Percentiles rank a stretch among this genome's conserved stretches.
phyloP scores from a whole-genome alignment of 352 stramenopile species.

The Globisporangium okanoganense region DNA sequence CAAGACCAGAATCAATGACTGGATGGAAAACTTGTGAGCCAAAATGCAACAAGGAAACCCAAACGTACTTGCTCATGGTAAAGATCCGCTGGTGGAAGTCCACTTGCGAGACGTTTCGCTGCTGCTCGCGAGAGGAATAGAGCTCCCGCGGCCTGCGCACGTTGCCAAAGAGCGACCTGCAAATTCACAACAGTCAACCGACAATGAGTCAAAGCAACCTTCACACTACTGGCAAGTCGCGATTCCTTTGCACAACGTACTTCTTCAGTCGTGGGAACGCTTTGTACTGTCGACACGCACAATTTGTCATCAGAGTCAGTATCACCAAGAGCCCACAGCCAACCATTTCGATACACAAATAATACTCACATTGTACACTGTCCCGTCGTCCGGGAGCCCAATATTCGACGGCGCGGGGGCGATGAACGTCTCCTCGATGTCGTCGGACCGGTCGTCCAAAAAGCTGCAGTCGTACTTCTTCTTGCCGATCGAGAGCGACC shows the following conservation, averaged over 20 bases:
- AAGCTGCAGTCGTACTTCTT: conserved; percentile 86
- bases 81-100: conserved; percentile 77
- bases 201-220: neutral
- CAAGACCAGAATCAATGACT: neutral
- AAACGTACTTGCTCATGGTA: conserved; percentile 50
- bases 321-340: neutral
- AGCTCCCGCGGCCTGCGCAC: conserved; percentile 71
- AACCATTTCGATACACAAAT: neutral
- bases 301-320: neutral
- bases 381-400: conserved; percentile 72
- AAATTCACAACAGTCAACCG: neutral
- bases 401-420: conserved; percentile 75
- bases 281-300: conserved; percentile 53
- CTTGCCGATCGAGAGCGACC: conserved; percentile 65
- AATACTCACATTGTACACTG: conserved; percentile 58
- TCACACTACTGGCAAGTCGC: too few relatives aligned
- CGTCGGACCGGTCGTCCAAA: conserved; percentile 67
- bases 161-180: conserved; percentile 64
- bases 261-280: conserved; percentile 79
- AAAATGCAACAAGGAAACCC: neutral
- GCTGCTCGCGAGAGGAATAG: conserved; percentile 64
- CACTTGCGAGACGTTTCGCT: conserved; percentile 66
- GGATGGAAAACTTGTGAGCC: neutral
- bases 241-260: conserved; percentile 17
- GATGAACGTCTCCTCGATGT: conserved; percentile 83